phyloP scores from a whole-genome alignment of 257 asterid genomes.

The Orobanche coerulescens region DNA sequence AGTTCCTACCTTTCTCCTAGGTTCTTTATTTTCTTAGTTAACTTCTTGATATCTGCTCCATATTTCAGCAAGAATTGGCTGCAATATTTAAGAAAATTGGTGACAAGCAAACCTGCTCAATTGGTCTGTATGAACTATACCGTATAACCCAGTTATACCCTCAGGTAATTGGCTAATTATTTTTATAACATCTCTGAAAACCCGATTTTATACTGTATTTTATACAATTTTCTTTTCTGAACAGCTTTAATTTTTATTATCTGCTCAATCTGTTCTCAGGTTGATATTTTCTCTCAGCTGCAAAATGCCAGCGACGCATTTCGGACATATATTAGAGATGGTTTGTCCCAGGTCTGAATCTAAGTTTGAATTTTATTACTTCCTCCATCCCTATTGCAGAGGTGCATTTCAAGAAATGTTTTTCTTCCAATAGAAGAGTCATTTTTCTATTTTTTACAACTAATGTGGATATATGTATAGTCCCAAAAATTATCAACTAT shows the following conservation, averaged over 20 bases:
- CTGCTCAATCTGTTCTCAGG: slow-evolving; percentile 41
- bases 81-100: slow-evolving; percentile 98
- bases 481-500: too few species aligned
- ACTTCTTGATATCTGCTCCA: slow-evolving; percentile 20
- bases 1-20: neutral
- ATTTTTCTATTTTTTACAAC: too few species aligned
- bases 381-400: too few species aligned
- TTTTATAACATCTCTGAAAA: neutral
- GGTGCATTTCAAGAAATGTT: neutral
- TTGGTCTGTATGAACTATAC: slow-evolving; percentile 91
- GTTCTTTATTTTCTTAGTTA: neutral
- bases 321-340: slow-evolving; percentile 93
- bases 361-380: neutral
- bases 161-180: slow-evolving; percentile 56
- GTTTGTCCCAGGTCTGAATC: slow-evolving; percentile 76
- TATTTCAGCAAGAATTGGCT: slow-evolving; percentile 88
- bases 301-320: slow-evolving; percentile 99
- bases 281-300: slow-evolving; percentile 90
- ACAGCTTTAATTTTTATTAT: neutral
- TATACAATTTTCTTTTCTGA: neutral
- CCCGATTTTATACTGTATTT: slow-evolving; percentile 3
- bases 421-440: too few species aligned
- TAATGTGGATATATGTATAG: too few species aligned
- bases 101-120: slow-evolving; percentile 97
- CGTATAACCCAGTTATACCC: slow-evolving; percentile 96